Evolutionary conservation across 2,329 filamentous ascomycete genomes (phyloP), one percentile per base, ranked within the genome.

Genomic region (Trichoderma gracile): DNA sequence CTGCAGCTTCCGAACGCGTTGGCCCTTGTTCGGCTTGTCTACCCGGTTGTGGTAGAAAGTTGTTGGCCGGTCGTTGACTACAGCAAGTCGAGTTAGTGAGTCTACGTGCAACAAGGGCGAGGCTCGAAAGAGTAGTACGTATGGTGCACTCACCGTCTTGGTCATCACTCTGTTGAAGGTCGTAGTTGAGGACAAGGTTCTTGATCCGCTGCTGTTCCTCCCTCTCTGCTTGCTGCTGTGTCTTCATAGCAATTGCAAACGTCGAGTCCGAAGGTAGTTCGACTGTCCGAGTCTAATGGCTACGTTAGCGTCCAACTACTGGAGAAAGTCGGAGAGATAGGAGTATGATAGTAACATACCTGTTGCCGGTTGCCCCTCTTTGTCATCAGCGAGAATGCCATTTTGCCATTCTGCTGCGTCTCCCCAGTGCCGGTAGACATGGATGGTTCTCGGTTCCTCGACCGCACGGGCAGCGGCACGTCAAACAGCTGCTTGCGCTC

Each of bases 141-240:
- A 12, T 74, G 78, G 83, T 75, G 70, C 76, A 69, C 71, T 72
- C 84, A 96, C 92, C 89, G 81, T 95, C 91, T 72, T 83, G 79
- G 68, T 93, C 89, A 73, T 96, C 91, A 70, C 82, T 89, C 72
- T 96, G 93, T 58, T 92, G 88, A 74, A 97, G 86, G 78, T 99
- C 95, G 74, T 97, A 96, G 77, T 97, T 98, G 70, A 99, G 82
- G 61, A 99, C 95, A 52, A 99, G 83, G 73, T 92, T 97, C 81
- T 99, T 99, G 86, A 99, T 99, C 67, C 95, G 91, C 76, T 97
- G 93, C 76, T 99, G 94, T 76, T 99, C 96, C 74, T 97, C 95
- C 60, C 90, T 89, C 75, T 98, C 94, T 3, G 93, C 94, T 78
- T 96, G 91, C 75, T 97, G 93, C 79, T 98, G 93, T 66, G 86